Conservation (phyloP, 352 stramenopile species). For the Phytopythium delawarense region DNA sequence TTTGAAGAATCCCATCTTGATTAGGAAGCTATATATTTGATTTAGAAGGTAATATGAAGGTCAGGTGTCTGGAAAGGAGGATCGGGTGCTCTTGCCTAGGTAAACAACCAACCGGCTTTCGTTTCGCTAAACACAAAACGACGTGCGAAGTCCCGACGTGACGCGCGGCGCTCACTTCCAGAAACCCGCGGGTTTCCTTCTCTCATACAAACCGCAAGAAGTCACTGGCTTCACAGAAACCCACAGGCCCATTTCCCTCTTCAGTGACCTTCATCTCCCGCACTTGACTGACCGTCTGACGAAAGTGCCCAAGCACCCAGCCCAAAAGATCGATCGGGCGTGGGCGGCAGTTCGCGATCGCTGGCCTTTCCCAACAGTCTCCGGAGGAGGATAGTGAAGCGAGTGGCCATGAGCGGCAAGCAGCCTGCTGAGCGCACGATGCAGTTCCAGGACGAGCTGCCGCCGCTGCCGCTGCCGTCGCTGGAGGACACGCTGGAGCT, state of each 20-base stretch:
- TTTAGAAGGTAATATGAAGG: too few relatives aligned
- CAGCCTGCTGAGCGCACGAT: conserved; percentile 50
- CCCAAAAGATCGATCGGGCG: conserved; percentile 2
- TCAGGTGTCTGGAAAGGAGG: too few relatives aligned
- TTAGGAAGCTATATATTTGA: too few relatives aligned
- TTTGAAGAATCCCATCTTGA: too few relatives aligned
- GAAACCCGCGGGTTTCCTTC: conserved; percentile 1
- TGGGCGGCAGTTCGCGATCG: conserved; percentile 3
- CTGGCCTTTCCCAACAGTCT: conserved; percentile 2
- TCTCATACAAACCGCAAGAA: conserved; percentile 2
- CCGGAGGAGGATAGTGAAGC: neutral
- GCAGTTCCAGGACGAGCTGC: conserved; percentile 86
- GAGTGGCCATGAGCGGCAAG: neutral
- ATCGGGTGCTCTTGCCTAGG: neutral
- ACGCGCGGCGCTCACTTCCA: conserved; percentile 6
- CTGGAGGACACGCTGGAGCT: conserved; percentile 92
- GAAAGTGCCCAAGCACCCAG: neutral
- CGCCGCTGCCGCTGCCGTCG: conserved; percentile 89
- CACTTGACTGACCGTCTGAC: neutral
- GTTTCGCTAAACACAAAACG: conserved; percentile 11
- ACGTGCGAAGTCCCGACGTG: conserved; percentile 8
- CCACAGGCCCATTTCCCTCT: neutral
- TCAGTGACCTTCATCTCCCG: neutral
- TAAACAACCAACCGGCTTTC: neutral
- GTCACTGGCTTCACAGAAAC: neutral